Percentiles rank a stretch among this genome's conserved stretches.
Conservation (phyloP, 2,329 filamentous ascomycete genomes). For the Aureobasidium subglaciale region DNA sequence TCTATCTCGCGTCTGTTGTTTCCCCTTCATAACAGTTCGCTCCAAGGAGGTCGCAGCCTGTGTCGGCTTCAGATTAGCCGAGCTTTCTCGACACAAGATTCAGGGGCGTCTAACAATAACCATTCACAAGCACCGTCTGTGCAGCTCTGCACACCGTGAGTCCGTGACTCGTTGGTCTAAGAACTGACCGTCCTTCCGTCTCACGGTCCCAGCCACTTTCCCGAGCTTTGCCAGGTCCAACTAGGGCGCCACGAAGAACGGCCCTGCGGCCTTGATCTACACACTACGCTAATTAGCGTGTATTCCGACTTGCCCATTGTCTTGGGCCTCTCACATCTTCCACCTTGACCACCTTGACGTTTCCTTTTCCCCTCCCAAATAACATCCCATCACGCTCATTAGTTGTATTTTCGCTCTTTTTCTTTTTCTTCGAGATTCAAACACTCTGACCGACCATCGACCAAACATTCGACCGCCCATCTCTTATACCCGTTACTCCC, state of each 20-base stretch:
- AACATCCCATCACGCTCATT: slow-evolving; percentile 13
- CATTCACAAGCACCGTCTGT: slow-evolving; percentile 5
- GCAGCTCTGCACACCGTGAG: not conserved
- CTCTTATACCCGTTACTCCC: slow-evolving; percentile 11
- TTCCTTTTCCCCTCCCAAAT: slow-evolving; percentile 6
- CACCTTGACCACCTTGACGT: not conserved
- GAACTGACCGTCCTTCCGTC: not conserved
- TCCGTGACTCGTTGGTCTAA: slow-evolving; percentile 3
- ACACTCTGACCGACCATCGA: slow-evolving; percentile 13
- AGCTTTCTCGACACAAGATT: not conserved
- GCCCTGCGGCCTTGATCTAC: slow-evolving; percentile 4
- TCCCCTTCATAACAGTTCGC: not conserved
- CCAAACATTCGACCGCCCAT: slow-evolving; percentile 2
- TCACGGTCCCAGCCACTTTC: slow-evolving; percentile 1
- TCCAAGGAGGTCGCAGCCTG: not conserved
- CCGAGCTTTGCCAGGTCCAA: too few relatives aligned
- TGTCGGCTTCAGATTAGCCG: not conserved
- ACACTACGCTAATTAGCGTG: slow-evolving; percentile 5
- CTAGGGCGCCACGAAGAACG: slow-evolving; percentile 6
- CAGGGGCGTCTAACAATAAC: slow-evolving; percentile 2
- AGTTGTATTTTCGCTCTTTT: slow-evolving; percentile 14
- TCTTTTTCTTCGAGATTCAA: not conserved
- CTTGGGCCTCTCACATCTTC: slow-evolving; percentile 1
- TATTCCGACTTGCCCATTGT: slow-evolving; percentile 1
- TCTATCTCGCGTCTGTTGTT: not conserved